Evolutionary conservation across 257 asterid genomes (phyloP).

Genomic region (Hygrophila difformis): DNA sequence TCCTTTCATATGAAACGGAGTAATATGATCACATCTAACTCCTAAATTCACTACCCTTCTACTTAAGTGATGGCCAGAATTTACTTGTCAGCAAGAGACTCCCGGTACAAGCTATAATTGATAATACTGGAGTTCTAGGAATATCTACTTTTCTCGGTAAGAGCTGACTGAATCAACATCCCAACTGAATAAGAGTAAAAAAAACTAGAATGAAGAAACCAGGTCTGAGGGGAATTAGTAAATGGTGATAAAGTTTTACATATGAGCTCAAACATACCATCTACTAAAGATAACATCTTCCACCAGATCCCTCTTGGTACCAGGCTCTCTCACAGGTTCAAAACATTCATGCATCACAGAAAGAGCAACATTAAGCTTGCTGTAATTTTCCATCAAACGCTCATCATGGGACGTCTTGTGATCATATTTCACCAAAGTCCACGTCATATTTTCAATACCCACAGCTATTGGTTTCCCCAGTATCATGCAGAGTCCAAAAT

Average conservation of each 20-base stretch:
- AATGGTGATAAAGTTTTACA: not conserved
- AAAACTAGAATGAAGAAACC: not conserved
- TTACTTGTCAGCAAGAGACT: not conserved
- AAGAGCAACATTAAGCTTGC: conserved; percentile 73
- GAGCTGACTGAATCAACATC: not conserved
- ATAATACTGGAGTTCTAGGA: conserved; percentile 2
- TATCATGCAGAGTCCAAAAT: conserved; percentile 37
- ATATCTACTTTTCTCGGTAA: not conserved
- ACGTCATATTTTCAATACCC: conserved; percentile 45
- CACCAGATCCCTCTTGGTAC: conserved; percentile 63
- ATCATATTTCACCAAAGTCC: conserved; percentile 59
- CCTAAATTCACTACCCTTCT: not conserved
- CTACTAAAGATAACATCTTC: conserved; percentile 76
- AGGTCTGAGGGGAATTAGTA: not conserved
- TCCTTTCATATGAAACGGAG: too few relatives aligned
- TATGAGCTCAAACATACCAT: conserved; percentile 45
- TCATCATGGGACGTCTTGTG: conserved; percentile 28
- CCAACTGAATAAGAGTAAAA: not conserved
- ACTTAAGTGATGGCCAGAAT: not conserved
- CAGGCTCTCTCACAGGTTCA: conserved; percentile 68
- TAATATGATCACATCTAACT: conserved; percentile 1
- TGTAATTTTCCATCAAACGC: conserved; percentile 33
- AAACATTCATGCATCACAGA: conserved; percentile 86
- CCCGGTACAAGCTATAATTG: not conserved
- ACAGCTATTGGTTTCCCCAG: conserved; percentile 53